phyloP scores from a whole-genome alignment of 2,329 filamentous ascomycete genomes.

The Pseudocercospora eumusae region DNA sequence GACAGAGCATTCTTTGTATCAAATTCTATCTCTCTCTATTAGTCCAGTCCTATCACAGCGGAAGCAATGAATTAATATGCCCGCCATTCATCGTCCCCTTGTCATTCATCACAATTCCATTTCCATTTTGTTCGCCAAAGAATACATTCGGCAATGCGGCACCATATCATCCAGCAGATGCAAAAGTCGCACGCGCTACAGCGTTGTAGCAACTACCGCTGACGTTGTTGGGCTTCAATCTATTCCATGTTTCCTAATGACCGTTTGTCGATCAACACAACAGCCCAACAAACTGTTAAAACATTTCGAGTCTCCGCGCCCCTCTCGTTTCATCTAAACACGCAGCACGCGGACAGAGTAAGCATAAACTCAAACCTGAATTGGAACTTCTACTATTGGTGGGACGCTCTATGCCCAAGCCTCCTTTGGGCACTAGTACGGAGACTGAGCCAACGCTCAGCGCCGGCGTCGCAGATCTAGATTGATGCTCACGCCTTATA shows the following conservation, averaged over 20 bases:
- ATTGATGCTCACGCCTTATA: neutral
- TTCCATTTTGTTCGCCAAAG: neutral
- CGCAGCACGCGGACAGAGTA: constrained; percentile 1
- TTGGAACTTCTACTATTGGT: neutral
- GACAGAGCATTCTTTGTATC: constrained; percentile 1
- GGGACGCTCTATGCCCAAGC: neutral
- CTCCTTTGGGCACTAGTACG: constrained; percentile 8
- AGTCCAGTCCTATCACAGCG: neutral
- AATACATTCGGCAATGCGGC: neutral
- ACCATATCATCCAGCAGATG: neutral
- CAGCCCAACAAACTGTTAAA: neutral
- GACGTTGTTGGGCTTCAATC: constrained; percentile 1
- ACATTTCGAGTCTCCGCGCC: neutral
- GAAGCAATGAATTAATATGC: neutral
- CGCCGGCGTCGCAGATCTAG: constrained; percentile 1
- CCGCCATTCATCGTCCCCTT: neutral
- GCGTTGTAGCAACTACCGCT: neutral
- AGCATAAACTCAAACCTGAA: constrained; percentile 6
- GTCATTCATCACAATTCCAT: neutral
- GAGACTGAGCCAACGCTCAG: constrained; percentile 1
- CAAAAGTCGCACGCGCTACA: neutral
- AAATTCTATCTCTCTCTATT: neutral
- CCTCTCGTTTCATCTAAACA: constrained; percentile 9
- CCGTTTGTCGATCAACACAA: constrained; percentile 4
- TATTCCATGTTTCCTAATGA: neutral